A percentile compares a stretch with the other conserved stretches of the same genome.
Evolutionary conservation across 2,329 filamentous ascomycete species (phyloP).

Genomic region (Penicillium rolfsii): DNA sequence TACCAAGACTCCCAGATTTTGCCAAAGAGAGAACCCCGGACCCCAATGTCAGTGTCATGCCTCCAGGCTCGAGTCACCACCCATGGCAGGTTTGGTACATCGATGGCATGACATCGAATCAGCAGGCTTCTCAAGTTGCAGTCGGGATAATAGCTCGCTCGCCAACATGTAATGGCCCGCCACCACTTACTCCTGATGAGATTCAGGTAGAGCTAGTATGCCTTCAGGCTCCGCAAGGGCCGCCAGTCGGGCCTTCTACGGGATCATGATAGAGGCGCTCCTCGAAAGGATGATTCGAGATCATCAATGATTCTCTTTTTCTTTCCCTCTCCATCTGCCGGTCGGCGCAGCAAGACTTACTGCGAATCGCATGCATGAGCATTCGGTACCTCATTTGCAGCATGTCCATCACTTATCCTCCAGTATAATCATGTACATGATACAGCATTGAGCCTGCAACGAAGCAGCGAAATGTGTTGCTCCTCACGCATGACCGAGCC

Average conservation of each 20-base stretch:
- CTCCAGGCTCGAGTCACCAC: conserved; percentile 32
- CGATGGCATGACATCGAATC: conserved; percentile 36
- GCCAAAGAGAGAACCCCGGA: conserved; percentile 35
- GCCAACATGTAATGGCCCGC: conserved; percentile 34
- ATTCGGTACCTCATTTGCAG: background rate
- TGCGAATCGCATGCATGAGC: background rate
- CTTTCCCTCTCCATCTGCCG: background rate
- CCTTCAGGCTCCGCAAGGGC: conserved; percentile 43
- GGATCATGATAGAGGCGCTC: conserved; percentile 21
- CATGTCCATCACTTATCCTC: background rate
- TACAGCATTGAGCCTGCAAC: background rate
- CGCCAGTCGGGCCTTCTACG: conserved; percentile 30
- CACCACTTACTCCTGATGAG: conserved; percentile 33
- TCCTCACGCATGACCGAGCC: background rate
- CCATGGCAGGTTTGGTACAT: conserved; percentile 46
- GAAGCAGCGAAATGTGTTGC: background rate
- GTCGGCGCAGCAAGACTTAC: no score
- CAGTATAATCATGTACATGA: background rate
- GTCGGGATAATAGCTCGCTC: conserved; percentile 43
- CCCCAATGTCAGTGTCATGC: conserved; percentile 33
- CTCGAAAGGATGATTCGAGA: conserved; percentile 5
- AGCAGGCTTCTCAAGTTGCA: conserved; percentile 43
- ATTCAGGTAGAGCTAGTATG: conserved; percentile 44
- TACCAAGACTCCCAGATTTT: conserved; percentile 34
- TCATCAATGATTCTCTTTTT: background rate